Evolutionary conservation across 257 asterid species (phyloP), one percentile per base, ranked within the genome.

Genomic region (Capsicum rhomboideum): DNA sequence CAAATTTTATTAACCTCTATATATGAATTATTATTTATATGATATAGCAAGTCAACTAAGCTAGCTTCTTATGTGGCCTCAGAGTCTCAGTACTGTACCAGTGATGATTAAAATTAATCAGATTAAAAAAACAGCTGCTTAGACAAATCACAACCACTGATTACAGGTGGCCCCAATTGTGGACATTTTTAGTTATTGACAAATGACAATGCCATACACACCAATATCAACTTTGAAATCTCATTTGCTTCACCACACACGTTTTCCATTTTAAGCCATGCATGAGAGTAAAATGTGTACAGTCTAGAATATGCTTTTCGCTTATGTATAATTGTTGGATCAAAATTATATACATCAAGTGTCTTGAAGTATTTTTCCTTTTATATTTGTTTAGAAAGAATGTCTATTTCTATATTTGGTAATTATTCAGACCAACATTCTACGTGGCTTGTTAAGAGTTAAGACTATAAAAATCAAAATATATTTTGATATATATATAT

Each of bases 101-200:
- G 34, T 72, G 58, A 12, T 37, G 55, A 56, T 80, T 59, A 37
- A 16, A 74, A 23, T 53, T 68, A 16, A 58, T 58, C 10, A 1
- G 23, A 40, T 58, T 18, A 5, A 61, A 18, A 59, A 44, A n/a
- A 29, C 75, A 58, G 75, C 75, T n/a, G 59, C 83, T 8, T 40
- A 61, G 17, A 80, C 44, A 26, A 49, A 75, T 49, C 61, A 37
- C 28, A 59, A 80, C 83, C 28, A 80, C 59, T 21, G 58, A 80
- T 80, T 40, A 53, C 26, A 40, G 21, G 53, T 83, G 83, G 66
- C 78, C 85, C 77, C 83, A 72, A 83, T 82, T 64, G 83, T 75
- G 85, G 84, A 72, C 83, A 68, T 50, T 83, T 83, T 53, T 67
- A 84, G 55, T 78, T 78, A 56, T 28, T 82, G 68, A 61, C 4